Conservation (phyloP, 148 eudicot genomes). For the Amaranthus cruentus region DNA sequence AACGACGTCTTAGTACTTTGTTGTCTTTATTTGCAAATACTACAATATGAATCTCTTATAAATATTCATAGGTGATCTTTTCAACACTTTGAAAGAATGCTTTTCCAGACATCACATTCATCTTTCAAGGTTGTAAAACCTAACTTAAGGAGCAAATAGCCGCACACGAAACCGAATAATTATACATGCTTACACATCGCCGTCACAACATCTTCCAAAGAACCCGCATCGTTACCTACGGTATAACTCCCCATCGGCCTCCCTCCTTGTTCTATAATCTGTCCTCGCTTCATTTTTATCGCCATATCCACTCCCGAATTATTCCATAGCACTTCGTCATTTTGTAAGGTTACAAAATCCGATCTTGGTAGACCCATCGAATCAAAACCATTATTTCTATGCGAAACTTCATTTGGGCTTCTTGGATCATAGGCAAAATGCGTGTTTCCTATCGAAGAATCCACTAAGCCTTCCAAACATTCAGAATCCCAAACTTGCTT, state of each 20-base stretch:
- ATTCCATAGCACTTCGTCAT: slow-evolving; percentile 19
- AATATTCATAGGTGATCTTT: too few species aligned
- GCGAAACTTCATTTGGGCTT: neutral
- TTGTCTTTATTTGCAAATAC: too few species aligned
- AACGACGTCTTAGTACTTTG: too few species aligned
- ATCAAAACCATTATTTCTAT: slow-evolving; percentile 21
- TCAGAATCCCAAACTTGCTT: slow-evolving; percentile 33
- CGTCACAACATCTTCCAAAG: slow-evolving; percentile 58
- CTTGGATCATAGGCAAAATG: slow-evolving; percentile 18
- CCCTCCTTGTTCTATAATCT: slow-evolving; percentile 30
- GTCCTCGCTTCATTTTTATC: slow-evolving; percentile 28
- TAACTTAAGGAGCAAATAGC: slow-evolving; percentile 10
- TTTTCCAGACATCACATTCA: too few species aligned
- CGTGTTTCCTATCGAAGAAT: slow-evolving; percentile 24
- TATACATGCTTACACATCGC: slow-evolving; percentile 38
- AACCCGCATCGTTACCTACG: slow-evolving; percentile 31
- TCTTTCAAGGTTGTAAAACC: neutral
- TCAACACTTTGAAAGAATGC: too few species aligned
- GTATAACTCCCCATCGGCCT: slow-evolving; percentile 20
- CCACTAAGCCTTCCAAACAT: slow-evolving; percentile 24
- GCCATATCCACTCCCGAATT: slow-evolving; percentile 20
- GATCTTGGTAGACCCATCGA: slow-evolving; percentile 26
- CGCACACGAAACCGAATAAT: slow-evolving; percentile 3
- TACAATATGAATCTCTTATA: too few species aligned
- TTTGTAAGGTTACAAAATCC: slow-evolving; percentile 27